Evolutionary conservation across 2,329 filamentous ascomycete species (phyloP), one percentile per base, ranked within the genome.

Genomic region (Torrubiellomyces zombiae): DNA sequence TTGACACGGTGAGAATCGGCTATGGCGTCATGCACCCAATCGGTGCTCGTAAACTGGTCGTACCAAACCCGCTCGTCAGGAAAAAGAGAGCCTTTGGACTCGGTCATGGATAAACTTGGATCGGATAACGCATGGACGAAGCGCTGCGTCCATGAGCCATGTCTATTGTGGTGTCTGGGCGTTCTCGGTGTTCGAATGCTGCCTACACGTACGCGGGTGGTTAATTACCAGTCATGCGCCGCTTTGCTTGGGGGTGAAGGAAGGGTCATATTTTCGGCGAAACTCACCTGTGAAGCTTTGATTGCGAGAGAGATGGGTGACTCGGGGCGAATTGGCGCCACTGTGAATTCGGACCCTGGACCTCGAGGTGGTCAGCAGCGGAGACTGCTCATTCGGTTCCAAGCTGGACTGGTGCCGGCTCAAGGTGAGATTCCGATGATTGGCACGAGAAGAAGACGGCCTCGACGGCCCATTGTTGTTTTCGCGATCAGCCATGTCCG

Each of bases 21-120:
- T 38, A 98, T 94, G 47, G 78, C 85, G 50, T 98, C 89, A 46
- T 93, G 86, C 1, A 98, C 85, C 89, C 89, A 98, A 49, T 98
- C 86, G 28, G 82, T 94, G 6, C 81, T 92, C 5, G 83, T 93
- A 43, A 93, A 93, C 51, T 98, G 89, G 56, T 98, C 89, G 53
- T 95, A 95, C 89, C 89, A 95, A 7, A 91, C 78, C 31, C 89
- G 74, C 38, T 95, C 83, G 43, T 94, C 80, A 25, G 75, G 58
- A 38, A 71, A 75, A 7, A 77, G 52, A 4, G 70, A 74, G 17
- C 61, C 55, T 40, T 74, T 78, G 24, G 73, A 74, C 33, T 76
- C 71, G 32, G 60, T 50, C 50, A 75, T 55, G 32, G 62, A 63
- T 16, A 65, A 60, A 38, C 61, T 65, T 33, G 60, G 56, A 39